Evolutionary conservation across 768 basidiomycete genomes (phyloP).

Genomic region (Kwoniella dejecticola): DNA sequence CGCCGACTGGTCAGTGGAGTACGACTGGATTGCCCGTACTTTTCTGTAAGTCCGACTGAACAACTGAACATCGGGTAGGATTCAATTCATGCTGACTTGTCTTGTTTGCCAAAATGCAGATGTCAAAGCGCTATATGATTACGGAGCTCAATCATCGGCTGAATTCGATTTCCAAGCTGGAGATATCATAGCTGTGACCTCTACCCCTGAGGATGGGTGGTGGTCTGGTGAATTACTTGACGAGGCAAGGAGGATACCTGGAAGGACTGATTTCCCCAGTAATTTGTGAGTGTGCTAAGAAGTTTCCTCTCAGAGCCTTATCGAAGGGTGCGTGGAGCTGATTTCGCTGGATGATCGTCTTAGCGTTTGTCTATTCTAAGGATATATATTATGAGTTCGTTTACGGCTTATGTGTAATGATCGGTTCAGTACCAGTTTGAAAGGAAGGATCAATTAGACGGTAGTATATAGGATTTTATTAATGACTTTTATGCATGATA

Average conservation of each 20-base stretch:
- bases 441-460: too few relatives aligned
- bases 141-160: conserved; percentile 76
- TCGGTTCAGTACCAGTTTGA: too few relatives aligned
- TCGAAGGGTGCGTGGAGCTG: too few relatives aligned
- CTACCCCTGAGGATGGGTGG: conserved; percentile 95
- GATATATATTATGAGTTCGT: too few relatives aligned
- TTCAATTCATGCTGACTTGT: too few relatives aligned
- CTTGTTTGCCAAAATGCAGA: conserved; percentile 13
- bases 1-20: conserved; percentile 73
- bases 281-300: conserved; percentile 52
- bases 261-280: conserved; percentile 55
- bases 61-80: neutral
- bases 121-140: conserved; percentile 80
- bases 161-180: conserved; percentile 96
- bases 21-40: conserved; percentile 79
- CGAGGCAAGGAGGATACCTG: conserved; percentile 52
- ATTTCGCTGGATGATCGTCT: too few relatives aligned
- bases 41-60: conserved; percentile 67
- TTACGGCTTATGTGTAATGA: neutral
- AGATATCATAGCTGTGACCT: conserved; percentile 92
- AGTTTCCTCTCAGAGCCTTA: too few relatives aligned
- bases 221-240: conserved; percentile 71
- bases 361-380: conserved; percentile 46
- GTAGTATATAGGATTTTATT: neutral
- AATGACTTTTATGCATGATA: neutral